Base-by-base conservation (phyloP, 345 rosid species). In the Cardiospermum halicacabum region DNA sequence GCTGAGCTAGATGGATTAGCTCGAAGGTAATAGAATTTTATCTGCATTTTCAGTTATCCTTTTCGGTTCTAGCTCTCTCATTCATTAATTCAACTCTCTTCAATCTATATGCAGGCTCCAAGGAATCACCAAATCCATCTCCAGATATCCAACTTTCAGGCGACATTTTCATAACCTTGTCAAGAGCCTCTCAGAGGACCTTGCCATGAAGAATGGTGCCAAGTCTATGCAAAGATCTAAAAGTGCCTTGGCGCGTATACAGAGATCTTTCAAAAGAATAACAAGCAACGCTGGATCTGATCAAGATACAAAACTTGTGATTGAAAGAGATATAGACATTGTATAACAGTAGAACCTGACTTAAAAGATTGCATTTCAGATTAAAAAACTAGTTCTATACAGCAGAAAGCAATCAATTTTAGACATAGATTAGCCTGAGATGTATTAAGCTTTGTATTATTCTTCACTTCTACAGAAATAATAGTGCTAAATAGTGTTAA, bases 1-100 rank as follows among this genome's bases (percentile, higher is more conserved):
- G 99, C 93, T 5, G 97, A 94, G 73, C 86, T 91, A 37, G 96
- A 91, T 25, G 96, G 89, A 39, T 72, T 95, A 77, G 99, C 97
- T 62, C 82, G 99, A 69, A 87, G 99, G 97, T 94, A 74, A 71
- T 57, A 15, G 47, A 49, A 31, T 27, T 5, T 45, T 18, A 43
- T 37, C 24, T n/a, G 7, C 9, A 22, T 36, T 34, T 48, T 19
- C 21, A 10, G 42, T n/a, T 9, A 10, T 31, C 53, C 19, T 27
- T 39, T 45, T 12, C 58, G 4, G 19, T 36, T 19, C 22, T 5
- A 10, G 11, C 54, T 51, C 64, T 58, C 12, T 26, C 22, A 25
- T 34, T 60, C 31, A 25, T 19, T 25, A 18, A 7, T 50, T 25
- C 40, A 18, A 5, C 1, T 3, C 36, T n/a, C 13, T 28, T 21